Evolutionary conservation across 1,139 yeast genomes (phyloP).

Genomic region (Yamadazyma triangularis): DNA sequence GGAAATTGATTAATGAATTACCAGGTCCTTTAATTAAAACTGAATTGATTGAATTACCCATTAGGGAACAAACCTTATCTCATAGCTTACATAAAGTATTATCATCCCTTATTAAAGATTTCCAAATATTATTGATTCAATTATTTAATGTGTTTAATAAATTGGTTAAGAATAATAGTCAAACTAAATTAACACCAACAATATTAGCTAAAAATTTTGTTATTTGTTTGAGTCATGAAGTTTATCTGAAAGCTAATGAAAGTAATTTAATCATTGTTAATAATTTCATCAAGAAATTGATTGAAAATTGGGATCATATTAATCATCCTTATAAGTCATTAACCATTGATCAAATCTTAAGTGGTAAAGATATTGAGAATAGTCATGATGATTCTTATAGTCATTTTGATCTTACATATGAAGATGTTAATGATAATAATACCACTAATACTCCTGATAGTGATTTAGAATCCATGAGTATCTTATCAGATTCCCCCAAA

Average conservation of each 20-base stretch:
- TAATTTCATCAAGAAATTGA: slow-evolving; percentile 45
- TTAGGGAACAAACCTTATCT: slow-evolving; percentile 39
- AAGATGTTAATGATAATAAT: slow-evolving; percentile 11
- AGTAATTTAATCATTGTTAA: slow-evolving; percentile 46
- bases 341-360: background rate
- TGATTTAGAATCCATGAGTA: background rate
- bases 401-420: slow-evolving; percentile 28
- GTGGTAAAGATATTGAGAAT: background rate
- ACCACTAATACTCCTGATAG: slow-evolving; percentile 3
- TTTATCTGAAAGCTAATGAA: slow-evolving; percentile 38
- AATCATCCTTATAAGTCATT: slow-evolving; percentile 1
- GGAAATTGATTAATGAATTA: slow-evolving; percentile 43
- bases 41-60: slow-evolving; percentile 40
- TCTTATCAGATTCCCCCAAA: background rate
- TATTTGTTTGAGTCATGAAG: slow-evolving; percentile 50
- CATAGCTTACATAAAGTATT: slow-evolving; percentile 19
- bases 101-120: slow-evolving; percentile 6
- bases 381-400: slow-evolving; percentile 19
- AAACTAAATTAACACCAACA: slow-evolving; percentile 43
- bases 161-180: slow-evolving; percentile 12
- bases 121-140: slow-evolving; percentile 8
- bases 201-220: slow-evolving; percentile 47
- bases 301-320: slow-evolving; percentile 38
- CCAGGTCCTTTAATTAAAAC: slow-evolving; percentile 43
- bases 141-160: slow-evolving; percentile 10